Conservation (phyloP, 371 early-diverging fungal species). For the Zychaea mexicana region DNA sequence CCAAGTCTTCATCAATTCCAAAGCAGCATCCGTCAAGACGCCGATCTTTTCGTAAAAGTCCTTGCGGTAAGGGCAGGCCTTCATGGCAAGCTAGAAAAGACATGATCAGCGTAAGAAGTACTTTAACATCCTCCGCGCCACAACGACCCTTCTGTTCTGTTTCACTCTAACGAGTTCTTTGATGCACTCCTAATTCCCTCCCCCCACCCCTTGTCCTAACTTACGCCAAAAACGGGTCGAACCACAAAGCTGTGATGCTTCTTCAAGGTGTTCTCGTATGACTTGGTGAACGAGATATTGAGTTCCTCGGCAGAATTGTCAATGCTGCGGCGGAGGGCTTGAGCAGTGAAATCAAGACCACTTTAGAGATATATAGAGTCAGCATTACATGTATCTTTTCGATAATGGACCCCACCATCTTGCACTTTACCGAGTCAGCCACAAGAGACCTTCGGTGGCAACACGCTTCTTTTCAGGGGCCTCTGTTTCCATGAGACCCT, state of each 20-base stretch:
- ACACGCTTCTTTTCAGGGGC: slow-evolving; percentile 72
- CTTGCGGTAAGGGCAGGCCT: slow-evolving; percentile 87
- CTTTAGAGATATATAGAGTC: background rate
- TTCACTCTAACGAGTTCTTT: too few relatives aligned
- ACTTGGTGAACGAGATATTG: slow-evolving; percentile 76
- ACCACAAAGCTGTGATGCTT: slow-evolving; percentile 85
- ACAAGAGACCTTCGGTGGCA: slow-evolving; percentile 91
- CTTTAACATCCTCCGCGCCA: too few relatives aligned
- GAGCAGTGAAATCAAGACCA: slow-evolving; percentile 87
- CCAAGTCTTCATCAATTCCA: slow-evolving; percentile 68
- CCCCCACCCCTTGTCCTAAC: slow-evolving; percentile 12
- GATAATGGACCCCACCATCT: background rate
- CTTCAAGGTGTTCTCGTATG: slow-evolving; percentile 80
- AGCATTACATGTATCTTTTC: background rate
- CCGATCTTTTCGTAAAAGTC: slow-evolving; percentile 89
- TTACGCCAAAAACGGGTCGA: slow-evolving; percentile 79
- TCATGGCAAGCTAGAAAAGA: slow-evolving; percentile 81
- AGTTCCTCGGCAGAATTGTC: slow-evolving; percentile 78
- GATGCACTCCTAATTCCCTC: background rate
- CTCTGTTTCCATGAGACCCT: slow-evolving; percentile 79
- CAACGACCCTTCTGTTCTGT: too few relatives aligned
- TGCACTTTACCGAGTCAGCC: slow-evolving; percentile 80
- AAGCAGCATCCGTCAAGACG: slow-evolving; percentile 56
- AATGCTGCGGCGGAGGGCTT: slow-evolving; percentile 74
- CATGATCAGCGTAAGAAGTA: too few relatives aligned